Percentiles rank a stretch among this genome's conserved stretches.
Evolutionary conservation across 208 protist genomes (phyloP).

Genomic region (Trypanosoma lewisi): DNA sequence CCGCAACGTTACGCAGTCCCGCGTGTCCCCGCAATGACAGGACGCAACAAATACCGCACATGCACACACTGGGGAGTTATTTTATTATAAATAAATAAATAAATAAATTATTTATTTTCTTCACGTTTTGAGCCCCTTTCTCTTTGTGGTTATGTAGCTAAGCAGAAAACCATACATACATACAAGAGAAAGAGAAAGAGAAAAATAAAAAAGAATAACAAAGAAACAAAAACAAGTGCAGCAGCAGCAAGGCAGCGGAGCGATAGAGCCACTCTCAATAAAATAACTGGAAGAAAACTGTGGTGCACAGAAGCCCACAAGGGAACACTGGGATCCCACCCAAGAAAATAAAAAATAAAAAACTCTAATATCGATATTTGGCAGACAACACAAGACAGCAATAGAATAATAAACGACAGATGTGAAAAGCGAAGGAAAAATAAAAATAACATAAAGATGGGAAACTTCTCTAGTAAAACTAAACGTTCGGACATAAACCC

Average conservation of each 20-base stretch:
- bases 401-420: no score
- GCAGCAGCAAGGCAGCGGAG: neutral
- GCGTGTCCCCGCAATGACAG: neutral
- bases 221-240: neutral
- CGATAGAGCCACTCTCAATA: neutral
- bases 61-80: no score
- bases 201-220: neutral
- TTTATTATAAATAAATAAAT: no score
- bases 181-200: neutral
- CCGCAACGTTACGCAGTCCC: neutral
- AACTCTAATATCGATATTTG: no score
- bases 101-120: neutral
- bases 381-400: no score
- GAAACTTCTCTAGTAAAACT: no score
- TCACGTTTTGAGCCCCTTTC: neutral
- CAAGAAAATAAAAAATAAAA: no score
- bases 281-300: neutral
- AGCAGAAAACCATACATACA: neutral
- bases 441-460: no score
- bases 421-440: no score
- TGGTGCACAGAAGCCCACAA: neutral
- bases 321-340: neutral
- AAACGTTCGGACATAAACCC: no score
- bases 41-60: slow-evolving; percentile 35
- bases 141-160: neutral